Evolutionary conservation across 257 asterid genomes (phyloP).

Genomic region (Solanum pimpinellifolium): DNA sequence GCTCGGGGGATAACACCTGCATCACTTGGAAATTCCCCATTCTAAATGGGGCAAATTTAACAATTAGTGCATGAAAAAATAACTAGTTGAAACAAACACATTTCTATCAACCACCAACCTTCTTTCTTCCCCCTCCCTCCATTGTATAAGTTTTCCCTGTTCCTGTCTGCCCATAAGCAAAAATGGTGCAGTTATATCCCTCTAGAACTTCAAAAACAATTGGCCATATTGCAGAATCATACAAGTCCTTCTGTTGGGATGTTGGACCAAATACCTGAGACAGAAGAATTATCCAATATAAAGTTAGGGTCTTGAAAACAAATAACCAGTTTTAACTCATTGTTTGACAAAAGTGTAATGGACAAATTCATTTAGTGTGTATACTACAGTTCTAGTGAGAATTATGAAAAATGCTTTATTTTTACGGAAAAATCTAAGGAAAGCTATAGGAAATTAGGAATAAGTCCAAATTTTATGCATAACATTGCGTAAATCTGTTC

Average conservation of each 20-base stretch:
- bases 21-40: conserved; percentile 94
- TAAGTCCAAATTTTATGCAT: neutral
- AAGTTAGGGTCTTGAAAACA: neutral
- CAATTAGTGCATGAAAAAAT: neutral
- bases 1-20: conserved; percentile 99
- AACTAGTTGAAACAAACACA: neutral
- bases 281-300: conserved; percentile 5
- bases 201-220: conserved; percentile 90
- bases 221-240: conserved; percentile 83
- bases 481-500: neutral
- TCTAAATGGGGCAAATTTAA: conserved; percentile 34
- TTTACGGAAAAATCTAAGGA: neutral
- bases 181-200: conserved; percentile 96
- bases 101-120: conserved; percentile 29
- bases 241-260: conserved; percentile 88
- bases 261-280: conserved; percentile 85
- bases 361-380: neutral
- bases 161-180: conserved; percentile 98
- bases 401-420: neutral
- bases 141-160: conserved; percentile 95
- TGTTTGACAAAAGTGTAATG: neutral
- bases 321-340: neutral
- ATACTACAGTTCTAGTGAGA: neutral
- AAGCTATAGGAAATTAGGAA: neutral
- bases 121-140: conserved; percentile 98